Conservation (phyloP, 2,329 filamentous ascomycete species). For the Camptophora hylomeconis region DNA sequence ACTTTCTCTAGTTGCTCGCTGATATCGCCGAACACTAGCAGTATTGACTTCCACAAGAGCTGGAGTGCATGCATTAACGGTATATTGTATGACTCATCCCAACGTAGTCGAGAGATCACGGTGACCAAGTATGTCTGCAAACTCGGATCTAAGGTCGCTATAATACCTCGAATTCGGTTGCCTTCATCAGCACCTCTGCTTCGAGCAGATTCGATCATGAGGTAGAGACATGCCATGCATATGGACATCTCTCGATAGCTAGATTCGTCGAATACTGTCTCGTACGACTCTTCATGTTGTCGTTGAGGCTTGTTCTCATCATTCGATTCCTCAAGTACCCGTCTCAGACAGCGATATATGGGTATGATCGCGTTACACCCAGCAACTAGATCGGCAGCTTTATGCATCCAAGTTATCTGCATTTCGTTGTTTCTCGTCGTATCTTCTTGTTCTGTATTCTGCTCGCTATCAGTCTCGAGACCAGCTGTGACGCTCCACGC, state of each 20-base stretch:
- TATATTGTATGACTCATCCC: slow-evolving; percentile 46
- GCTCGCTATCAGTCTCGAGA: slow-evolving; percentile 21
- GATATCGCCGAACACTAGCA: slow-evolving; percentile 73
- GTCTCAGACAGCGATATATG: slow-evolving; percentile 26
- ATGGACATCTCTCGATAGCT: slow-evolving; percentile 15
- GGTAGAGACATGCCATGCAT: slow-evolving; percentile 16
- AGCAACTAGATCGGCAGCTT: slow-evolving; percentile 26
- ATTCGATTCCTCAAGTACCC: slow-evolving; percentile 25
- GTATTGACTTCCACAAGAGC: slow-evolving; percentile 80
- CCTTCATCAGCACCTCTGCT: slow-evolving; percentile 8
- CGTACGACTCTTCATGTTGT: slow-evolving; percentile 3
- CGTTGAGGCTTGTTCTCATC: slow-evolving; percentile 7
- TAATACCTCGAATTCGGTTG: slow-evolving; percentile 7
- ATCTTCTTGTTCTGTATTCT: slow-evolving; percentile 24
- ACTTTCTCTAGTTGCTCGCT: slow-evolving; percentile 53
- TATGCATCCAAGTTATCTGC: slow-evolving; percentile 35
- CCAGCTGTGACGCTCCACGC: slow-evolving; percentile 58
- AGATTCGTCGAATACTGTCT: slow-evolving; percentile 14
- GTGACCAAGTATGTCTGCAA: slow-evolving; percentile 14
- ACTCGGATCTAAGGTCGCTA: slow-evolving; percentile 12
- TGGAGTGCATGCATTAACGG: slow-evolving; percentile 60
- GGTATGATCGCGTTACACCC: slow-evolving; percentile 24
- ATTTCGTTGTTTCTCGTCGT: slow-evolving; percentile 30
- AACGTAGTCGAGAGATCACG: slow-evolving; percentile 38
- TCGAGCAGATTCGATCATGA: slow-evolving; percentile 15